A percentile compares a stretch with the other conserved stretches of the same genome.
Evolutionary conservation across 192 early-diverging fungal genomes (phyloP).

Genomic region (Geosiphon pyriformis): DNA sequence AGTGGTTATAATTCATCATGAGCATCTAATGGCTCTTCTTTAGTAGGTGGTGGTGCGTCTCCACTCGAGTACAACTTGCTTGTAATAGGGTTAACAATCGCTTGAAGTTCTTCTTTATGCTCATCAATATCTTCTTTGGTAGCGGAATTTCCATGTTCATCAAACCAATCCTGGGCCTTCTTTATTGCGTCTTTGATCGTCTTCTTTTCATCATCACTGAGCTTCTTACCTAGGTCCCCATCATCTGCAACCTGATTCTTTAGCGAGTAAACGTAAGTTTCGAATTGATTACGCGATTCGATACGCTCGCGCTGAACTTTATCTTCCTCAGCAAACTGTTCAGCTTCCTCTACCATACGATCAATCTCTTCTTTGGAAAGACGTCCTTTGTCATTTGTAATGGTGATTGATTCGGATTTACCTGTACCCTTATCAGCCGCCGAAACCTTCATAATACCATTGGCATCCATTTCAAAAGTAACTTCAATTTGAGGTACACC

Average conservation of each 20-base stretch:
- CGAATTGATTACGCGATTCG: slow-evolving; percentile 83
- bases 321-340: slow-evolving; percentile 90
- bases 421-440: slow-evolving; percentile 95
- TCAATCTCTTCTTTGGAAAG: slow-evolving; percentile 92
- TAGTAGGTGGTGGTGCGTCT: not conserved
- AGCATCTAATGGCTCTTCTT: not conserved
- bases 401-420: slow-evolving; percentile 92
- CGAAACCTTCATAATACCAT: slow-evolving; percentile 89
- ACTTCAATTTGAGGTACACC: slow-evolving; percentile 97
- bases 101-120: slow-evolving; percentile 89
- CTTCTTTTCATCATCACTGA: slow-evolving; percentile 86
- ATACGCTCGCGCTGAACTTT: slow-evolving; percentile 72
- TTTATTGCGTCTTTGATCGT: slow-evolving; percentile 77
- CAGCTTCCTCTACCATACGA: slow-evolving; percentile 94
- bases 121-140: slow-evolving; percentile 97
- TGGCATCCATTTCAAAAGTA: slow-evolving; percentile 90
- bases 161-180: slow-evolving; percentile 66
- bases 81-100: slow-evolving; percentile 89
- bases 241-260: slow-evolving; percentile 86
- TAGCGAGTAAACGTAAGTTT: slow-evolving; percentile 86
- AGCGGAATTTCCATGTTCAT: slow-evolving; percentile 70
- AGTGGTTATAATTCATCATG: not conserved
- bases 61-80: slow-evolving; percentile 68
- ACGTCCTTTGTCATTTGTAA: slow-evolving; percentile 96
- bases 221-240: slow-evolving; percentile 77